phyloP scores from a whole-genome alignment of 306 rosid species.

The Lupinus albus region DNA sequence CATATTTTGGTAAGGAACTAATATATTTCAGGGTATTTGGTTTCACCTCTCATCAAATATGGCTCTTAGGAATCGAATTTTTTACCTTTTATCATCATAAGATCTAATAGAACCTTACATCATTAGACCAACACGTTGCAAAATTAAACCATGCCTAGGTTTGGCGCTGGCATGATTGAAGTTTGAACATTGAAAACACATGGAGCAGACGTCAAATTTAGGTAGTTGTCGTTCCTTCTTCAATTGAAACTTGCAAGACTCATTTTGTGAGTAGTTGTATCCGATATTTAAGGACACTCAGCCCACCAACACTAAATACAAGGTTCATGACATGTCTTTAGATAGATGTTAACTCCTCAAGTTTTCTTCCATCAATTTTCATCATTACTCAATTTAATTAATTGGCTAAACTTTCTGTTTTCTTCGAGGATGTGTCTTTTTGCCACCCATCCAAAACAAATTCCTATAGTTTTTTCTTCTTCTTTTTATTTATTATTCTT shows the following conservation, averaged over 20 bases:
- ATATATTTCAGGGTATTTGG: no score
- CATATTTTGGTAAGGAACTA: no score
- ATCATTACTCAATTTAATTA: conserved; percentile 8
- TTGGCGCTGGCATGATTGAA: conserved; percentile 35
- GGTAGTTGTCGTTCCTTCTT: conserved; percentile 39
- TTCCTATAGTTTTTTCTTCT: neutral
- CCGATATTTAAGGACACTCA: conserved; percentile 2
- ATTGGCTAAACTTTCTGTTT: neutral
- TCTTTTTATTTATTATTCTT: neutral
- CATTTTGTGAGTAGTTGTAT: conserved; percentile 11
- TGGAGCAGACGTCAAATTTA: conserved; percentile 39
- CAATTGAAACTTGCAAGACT: conserved; percentile 26
- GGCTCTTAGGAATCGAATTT: no score
- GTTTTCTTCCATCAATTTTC: neutral
- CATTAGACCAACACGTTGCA: no score
- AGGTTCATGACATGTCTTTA: conserved; percentile 24
- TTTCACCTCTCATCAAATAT: no score
- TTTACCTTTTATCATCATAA: no score
- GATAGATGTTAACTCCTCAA: conserved; percentile 7
- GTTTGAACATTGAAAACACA: conserved; percentile 37
- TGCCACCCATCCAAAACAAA: conserved; percentile 29
- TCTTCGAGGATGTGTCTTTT: conserved; percentile 28
- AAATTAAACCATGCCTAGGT: neutral
- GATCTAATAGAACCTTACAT: no score
- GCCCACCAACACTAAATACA: conserved; percentile 41